phyloP scores from a whole-genome alignment of 768 basidiomycete species.

The Mycena albidolilacea region DNA sequence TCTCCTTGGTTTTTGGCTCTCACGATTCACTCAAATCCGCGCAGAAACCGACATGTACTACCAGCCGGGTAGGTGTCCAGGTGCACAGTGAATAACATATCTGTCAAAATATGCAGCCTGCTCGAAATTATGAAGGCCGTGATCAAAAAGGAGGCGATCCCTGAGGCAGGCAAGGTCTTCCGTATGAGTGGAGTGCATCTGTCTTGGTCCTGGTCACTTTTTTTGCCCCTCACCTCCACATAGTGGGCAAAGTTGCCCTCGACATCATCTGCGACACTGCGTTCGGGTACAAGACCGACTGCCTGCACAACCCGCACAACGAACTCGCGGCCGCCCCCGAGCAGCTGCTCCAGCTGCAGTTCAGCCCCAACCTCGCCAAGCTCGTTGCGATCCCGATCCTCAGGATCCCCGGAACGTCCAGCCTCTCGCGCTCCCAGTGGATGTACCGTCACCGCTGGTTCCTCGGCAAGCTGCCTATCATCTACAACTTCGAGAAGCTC shows the following conservation, averaged over 20 bases:
- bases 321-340: conserved; percentile 65
- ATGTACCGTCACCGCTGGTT: conserved; percentile 55
- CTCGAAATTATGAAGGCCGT: conserved; percentile 54
- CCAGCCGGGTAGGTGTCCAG: conserved; percentile 53
- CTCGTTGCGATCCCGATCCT: conserved; percentile 54
- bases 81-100: too few relatives aligned
- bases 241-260: conserved; percentile 67
- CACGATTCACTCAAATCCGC: not conserved
- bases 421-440: conserved; percentile 52
- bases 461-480: conserved; percentile 36
- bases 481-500: conserved; percentile 35
- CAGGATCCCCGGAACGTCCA: conserved; percentile 54
- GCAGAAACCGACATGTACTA: conserved; percentile 64
- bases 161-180: conserved; percentile 48
- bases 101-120: conserved; percentile 46
- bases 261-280: conserved; percentile 68
- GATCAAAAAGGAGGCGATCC: conserved; percentile 46
- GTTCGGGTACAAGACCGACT: conserved; percentile 63
- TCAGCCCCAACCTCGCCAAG: conserved; percentile 53
- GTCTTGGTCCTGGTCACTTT: too few relatives aligned
- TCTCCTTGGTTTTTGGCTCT: not conserved
- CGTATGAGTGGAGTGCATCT: conserved; percentile 63
- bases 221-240: not conserved
- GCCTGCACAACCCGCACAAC: conserved; percentile 61
- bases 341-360: conserved; percentile 57